Percentiles rank a stretch among this genome's conserved stretches.
phyloP scores from a whole-genome alignment of 371 early-diverging fungal species.

The Lichtheimia corymbifera region DNA sequence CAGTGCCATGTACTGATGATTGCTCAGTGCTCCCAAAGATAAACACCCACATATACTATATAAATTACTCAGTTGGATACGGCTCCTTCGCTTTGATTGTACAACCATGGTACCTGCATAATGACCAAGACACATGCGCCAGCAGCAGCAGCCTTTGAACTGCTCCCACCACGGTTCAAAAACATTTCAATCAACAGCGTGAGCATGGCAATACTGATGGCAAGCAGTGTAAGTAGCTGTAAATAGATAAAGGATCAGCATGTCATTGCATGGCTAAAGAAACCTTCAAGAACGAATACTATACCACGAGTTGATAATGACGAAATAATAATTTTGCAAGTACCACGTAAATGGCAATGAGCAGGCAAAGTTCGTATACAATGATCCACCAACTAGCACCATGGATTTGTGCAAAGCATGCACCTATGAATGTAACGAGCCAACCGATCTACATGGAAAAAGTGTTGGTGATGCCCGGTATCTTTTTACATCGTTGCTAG shows the following conservation, averaged over 20 bases:
- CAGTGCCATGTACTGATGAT: constrained; percentile 52
- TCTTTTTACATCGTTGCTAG: not conserved
- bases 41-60: constrained; percentile 64
- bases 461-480: not conserved
- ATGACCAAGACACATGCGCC: constrained; percentile 65
- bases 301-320: constrained; percentile 22
- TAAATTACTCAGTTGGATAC: not conserved
- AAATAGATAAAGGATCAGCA: not conserved
- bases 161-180: constrained; percentile 5
- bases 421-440: constrained; percentile 18
- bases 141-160: constrained; percentile 49
- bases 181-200: constrained; percentile 38
- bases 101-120: constrained; percentile 30
- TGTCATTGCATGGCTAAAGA: no score
- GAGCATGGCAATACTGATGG: constrained; percentile 55
- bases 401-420: constrained; percentile 12
- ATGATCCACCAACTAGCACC: constrained; percentile 30
- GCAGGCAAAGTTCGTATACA: constrained; percentile 18
- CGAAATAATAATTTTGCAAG: constrained; percentile 13
- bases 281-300: not conserved
- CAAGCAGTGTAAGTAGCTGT: constrained; percentile 58
- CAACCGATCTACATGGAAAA: constrained; percentile 17
- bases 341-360: constrained; percentile 15
- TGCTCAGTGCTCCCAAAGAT: constrained; percentile 71
- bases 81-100: not conserved